Base-by-base conservation (phyloP, 306 rosid genomes). In the Sicyos baderoa region DNA sequence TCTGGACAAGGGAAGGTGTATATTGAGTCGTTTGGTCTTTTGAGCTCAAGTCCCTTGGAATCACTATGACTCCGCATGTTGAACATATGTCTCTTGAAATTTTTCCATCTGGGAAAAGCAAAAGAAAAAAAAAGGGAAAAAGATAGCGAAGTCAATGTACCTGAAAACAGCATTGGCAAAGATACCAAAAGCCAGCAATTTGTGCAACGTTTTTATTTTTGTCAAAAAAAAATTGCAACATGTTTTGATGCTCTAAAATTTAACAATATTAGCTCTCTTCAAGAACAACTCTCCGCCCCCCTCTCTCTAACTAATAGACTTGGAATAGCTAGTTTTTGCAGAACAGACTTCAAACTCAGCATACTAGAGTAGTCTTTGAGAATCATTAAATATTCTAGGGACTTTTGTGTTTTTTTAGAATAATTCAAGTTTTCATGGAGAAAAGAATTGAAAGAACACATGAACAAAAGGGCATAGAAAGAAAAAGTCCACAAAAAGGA, bases 1-100 rank as follows among this genome's bases (percentile, higher is more conserved):
- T 93, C 94, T 6, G 99, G 99, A 90, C 99, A 93, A 2, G 99
- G 99, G 66, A 86, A 90, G 81, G 94, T 82, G 76, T 93, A 93
- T 75, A 93, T 81, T 0, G 99, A 93, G 81, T 93, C 97, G 70
- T 78, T 93, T 11, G 93, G 94, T 74, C 96, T 88, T 82, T 85
- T 93, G 47, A 90, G 79, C 78, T 93, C 99, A 68, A 81, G 81
- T 49, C 99, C 99, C 85, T 93, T 93, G 37, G 90, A 84, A 84
- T 90, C 99, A 16, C 99, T 86, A 77, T 93, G 97, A 35, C 86
- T 76, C 59, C 99, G 86, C 86, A 93, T 85, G 75, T 15, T 82
- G 77, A 86, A 78, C 85, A 93, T 80, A 64, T 93, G 97, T 7
- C 99, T 89, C 84, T 85, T 93, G 75, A 93, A 84, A 76, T 86